These are phyloP conservation scores for Ulvella scutata DNA, from an alignment of 139 green algal species.

Conservation along the genomic window DNA sequence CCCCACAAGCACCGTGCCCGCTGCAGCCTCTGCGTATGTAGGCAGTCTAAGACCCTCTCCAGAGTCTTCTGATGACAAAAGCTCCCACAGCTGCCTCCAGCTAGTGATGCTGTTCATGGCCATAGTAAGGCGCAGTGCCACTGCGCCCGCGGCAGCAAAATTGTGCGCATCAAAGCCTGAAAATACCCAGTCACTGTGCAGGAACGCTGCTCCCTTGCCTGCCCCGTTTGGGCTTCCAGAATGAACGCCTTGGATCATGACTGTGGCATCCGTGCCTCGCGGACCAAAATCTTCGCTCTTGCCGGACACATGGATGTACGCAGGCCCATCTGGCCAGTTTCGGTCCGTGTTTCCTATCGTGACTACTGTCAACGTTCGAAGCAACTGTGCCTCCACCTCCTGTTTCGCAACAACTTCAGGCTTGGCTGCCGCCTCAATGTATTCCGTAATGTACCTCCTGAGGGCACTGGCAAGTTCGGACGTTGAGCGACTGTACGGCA, in stretches of 20 bases:
- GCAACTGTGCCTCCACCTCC: not conserved
- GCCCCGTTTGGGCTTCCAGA: not conserved
- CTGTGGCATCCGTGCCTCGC: not conserved
- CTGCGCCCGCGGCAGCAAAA: not conserved
- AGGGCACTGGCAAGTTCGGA: not conserved
- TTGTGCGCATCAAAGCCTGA: not conserved
- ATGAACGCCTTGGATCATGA: not conserved
- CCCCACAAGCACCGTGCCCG: not conserved
- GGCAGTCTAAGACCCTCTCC: not conserved
- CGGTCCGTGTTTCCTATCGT: not conserved
- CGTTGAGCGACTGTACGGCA: constrained; percentile 1
- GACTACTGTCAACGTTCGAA: not conserved
- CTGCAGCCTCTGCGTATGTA: not conserved
- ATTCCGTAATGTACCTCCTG: not conserved
- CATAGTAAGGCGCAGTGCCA: not conserved
- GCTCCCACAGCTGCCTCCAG: not conserved
- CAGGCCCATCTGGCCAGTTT: not conserved
- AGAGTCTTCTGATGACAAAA: too few relatives aligned
- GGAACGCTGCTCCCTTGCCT: not conserved
- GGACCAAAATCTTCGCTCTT: not conserved
- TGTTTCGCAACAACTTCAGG: not conserved
- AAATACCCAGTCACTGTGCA: not conserved
- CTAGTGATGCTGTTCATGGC: not conserved
- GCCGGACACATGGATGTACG: not conserved
- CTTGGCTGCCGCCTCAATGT: not conserved